Evolutionary conservation across 768 basidiomycete species (phyloP).

Genomic region (Agrocybe pediades): DNA sequence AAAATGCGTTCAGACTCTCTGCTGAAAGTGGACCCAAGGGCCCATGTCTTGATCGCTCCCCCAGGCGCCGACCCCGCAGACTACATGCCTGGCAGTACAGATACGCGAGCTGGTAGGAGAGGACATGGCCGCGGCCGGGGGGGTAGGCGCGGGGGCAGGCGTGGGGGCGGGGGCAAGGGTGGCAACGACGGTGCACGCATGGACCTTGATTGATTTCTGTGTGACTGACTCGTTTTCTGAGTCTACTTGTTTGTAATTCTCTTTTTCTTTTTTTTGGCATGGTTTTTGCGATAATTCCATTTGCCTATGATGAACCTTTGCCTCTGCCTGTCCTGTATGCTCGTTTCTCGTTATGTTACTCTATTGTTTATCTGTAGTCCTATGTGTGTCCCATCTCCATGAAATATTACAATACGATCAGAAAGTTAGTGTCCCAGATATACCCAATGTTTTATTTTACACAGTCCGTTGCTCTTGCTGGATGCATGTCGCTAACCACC

Average conservation of each 20-base stretch:
- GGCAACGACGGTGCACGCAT: constrained; percentile 43
- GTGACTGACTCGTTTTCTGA: constrained; percentile 2
- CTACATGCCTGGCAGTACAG: constrained; percentile 38
- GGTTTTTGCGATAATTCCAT: constrained; percentile 4
- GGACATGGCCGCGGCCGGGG: constrained; percentile 35
- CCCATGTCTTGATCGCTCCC: constrained; percentile 66
- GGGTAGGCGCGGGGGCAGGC: constrained; percentile 38
- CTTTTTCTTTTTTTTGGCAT: constrained; percentile 11
- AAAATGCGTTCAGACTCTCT: constrained; percentile 88
- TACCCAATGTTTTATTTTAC: too few relatives aligned
- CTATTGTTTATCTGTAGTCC: constrained; percentile 1
- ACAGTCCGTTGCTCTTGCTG: too few relatives aligned
- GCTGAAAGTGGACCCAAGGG: constrained; percentile 61
- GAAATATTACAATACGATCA: not conserved
- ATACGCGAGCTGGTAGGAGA: constrained; percentile 36
- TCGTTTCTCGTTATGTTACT: constrained; percentile 4
- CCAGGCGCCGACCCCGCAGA: constrained; percentile 63
- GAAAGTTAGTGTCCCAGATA: too few relatives aligned
- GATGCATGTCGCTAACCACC: too few relatives aligned
- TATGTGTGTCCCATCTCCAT: not conserved
- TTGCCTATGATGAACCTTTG: not conserved
- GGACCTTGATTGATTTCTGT: constrained; percentile 49
- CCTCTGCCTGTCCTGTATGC: not conserved
- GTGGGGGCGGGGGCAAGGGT: constrained; percentile 37
- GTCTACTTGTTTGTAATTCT: constrained; percentile 12